A percentile compares a stretch with the other conserved stretches of the same genome.
phyloP scores from a whole-genome alignment of 805 yeast genomes.

The Metschnikowia gruessii region DNA sequence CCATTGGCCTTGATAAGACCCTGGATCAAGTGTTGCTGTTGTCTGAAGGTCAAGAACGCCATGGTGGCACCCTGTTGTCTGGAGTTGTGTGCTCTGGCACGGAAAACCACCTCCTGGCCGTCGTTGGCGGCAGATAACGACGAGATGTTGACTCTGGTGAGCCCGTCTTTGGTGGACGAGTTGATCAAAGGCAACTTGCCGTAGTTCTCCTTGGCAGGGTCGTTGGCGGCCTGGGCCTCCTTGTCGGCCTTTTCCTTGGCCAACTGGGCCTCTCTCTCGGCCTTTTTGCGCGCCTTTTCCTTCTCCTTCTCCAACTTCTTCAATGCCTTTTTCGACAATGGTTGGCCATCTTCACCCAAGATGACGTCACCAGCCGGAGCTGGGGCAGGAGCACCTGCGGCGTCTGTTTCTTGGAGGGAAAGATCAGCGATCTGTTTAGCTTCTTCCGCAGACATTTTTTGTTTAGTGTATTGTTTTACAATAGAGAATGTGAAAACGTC shows the following conservation, averaged over 20 bases:
- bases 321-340: constrained; percentile 88
- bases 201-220: constrained; percentile 82
- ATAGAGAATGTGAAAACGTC: too few species aligned
- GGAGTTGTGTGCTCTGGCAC: constrained; percentile 91
- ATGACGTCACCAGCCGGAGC: constrained; percentile 27
- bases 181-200: constrained; percentile 89
- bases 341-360: constrained; percentile 75
- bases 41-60: constrained; percentile 88
- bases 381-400: constrained; percentile 15
- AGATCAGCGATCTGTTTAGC: constrained; percentile 18
- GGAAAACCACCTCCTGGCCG: constrained; percentile 75
- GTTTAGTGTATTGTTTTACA: background rate
- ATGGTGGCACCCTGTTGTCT: constrained; percentile 96
- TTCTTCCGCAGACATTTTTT: constrained; percentile 19
- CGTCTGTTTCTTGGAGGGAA: constrained; percentile 14
- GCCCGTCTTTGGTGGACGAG: constrained; percentile 66
- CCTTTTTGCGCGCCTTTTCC: constrained; percentile 91
- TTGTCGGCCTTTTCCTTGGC: constrained; percentile 85
- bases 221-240: constrained; percentile 66
- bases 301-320: constrained; percentile 91
- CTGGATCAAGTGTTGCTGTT: constrained; percentile 88
- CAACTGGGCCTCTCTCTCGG: constrained; percentile 83
- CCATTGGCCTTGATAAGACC: constrained; percentile 58
- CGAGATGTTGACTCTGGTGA: constrained; percentile 55
- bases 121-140: constrained; percentile 59